Conservation (phyloP, 164 flowering plant genomes). For the Paratinospora sagittata region DNA sequence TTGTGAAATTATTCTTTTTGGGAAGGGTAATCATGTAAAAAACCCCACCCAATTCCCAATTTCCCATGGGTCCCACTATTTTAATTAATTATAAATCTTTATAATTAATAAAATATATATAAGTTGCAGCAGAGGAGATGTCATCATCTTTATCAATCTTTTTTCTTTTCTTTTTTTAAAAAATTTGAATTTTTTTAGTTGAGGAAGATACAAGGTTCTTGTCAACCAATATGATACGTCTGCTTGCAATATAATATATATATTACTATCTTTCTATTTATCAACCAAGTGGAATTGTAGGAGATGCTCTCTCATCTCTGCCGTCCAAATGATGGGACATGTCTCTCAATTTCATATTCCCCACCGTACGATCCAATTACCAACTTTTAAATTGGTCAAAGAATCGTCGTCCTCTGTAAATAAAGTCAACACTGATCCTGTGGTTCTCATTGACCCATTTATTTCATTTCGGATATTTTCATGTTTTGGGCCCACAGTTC, state of each 20-base stretch:
- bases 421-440: not conserved
- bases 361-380: not conserved
- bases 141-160: not conserved
- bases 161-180: too few relatives aligned
- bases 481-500: not conserved
- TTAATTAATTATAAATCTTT: too few relatives aligned
- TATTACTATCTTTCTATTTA: not conserved
- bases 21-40: too few relatives aligned
- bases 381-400: not conserved
- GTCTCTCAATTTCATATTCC: not conserved
- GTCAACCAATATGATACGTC: not conserved
- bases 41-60: too few relatives aligned
- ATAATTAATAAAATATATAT: too few relatives aligned
- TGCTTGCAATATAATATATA: not conserved
- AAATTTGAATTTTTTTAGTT: not conserved
- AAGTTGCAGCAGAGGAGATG: not conserved
- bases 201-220: not conserved
- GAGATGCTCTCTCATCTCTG: not conserved
- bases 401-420: not conserved
- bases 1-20: too few relatives aligned
- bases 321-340: slow-evolving; percentile 5
- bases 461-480: not conserved
- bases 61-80: too few relatives aligned
- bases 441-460: not conserved
- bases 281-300: not conserved